Percentiles rank a stretch among this genome's conserved stretches.
Evolutionary conservation across 163 green algal species (phyloP).

Genomic region (Scenedesmus sp.): DNA sequence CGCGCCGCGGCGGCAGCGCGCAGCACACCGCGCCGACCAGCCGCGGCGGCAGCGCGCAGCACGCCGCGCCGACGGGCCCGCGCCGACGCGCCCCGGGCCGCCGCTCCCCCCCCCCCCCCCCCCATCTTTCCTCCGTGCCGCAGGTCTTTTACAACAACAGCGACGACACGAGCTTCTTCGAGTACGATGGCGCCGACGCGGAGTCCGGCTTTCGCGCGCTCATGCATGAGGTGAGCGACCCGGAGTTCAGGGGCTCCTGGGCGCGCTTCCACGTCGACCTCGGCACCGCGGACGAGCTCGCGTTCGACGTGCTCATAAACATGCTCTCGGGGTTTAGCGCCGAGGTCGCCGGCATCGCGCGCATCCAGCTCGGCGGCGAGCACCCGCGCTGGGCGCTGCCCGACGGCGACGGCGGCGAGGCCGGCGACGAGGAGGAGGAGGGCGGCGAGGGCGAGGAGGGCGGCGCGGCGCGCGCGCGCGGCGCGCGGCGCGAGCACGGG

Average conservation of each 20-base stretch:
- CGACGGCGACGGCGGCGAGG: neutral
- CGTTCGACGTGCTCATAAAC: constrained; percentile 92
- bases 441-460: neutral
- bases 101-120: neutral
- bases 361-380: constrained; percentile 68
- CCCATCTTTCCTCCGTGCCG: neutral
- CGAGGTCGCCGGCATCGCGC: constrained; percentile 72
- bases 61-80: neutral
- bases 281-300: constrained; percentile 88
- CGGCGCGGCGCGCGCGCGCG: neutral
- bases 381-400: constrained; percentile 76
- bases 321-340: constrained; percentile 73
- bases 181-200: constrained; percentile 69
- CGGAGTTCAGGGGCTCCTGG: constrained; percentile 76
- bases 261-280: constrained; percentile 86
- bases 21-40: too few species aligned
- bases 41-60: too few species aligned
- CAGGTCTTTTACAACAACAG: constrained; percentile 63
- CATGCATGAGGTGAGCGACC: constrained; percentile 83
- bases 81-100: neutral
- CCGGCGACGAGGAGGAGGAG: constrained; percentile 2
- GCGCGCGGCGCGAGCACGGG: neutral
- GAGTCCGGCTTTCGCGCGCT: constrained; percentile 52
- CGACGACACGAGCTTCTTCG: constrained; percentile 62
- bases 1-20: too few species aligned